Evolutionary conservation across 495 filamentous ascomycete species (phyloP).

Genomic region (Hyaloscypha finlandica): DNA sequence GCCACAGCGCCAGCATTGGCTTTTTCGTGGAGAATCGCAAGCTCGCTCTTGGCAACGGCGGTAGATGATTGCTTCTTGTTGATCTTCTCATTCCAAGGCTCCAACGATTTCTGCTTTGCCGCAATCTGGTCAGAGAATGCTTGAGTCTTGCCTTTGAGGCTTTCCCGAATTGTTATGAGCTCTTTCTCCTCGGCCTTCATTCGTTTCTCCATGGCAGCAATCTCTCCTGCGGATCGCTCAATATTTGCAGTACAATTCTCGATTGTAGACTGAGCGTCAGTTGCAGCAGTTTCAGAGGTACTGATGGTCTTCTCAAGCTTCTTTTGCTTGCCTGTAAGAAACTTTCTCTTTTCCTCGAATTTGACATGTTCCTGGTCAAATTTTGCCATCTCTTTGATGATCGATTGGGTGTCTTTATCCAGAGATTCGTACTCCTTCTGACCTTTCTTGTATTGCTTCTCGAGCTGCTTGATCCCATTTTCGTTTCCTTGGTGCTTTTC

Average conservation of each 20-base stretch:
- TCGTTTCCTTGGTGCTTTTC: constrained; percentile 92
- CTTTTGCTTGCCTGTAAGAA: constrained; percentile 83
- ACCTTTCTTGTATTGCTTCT: constrained; percentile 80
- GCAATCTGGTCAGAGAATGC: constrained; percentile 90
- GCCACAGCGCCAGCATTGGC: constrained; percentile 82
- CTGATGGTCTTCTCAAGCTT: constrained; percentile 90
- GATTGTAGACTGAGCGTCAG: constrained; percentile 74
- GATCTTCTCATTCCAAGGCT: constrained; percentile 96
- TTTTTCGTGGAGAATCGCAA: constrained; percentile 86
- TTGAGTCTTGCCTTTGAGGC: constrained; percentile 92
- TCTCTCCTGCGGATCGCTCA: constrained; percentile 70
- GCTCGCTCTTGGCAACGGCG: constrained; percentile 90
- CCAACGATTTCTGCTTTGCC: constrained; percentile 87
- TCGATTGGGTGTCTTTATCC: constrained; percentile 76
- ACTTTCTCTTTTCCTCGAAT: constrained; percentile 96
- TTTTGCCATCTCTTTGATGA: constrained; percentile 86
- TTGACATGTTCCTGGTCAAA: constrained; percentile 96
- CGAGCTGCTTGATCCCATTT: constrained; percentile 84
- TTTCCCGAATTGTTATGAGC: constrained; percentile 75
- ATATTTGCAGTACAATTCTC: constrained; percentile 78
- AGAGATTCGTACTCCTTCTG: constrained; percentile 78
- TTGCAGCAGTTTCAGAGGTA: constrained; percentile 59
- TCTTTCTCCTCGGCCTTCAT: constrained; percentile 81
- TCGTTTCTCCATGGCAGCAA: constrained; percentile 67
- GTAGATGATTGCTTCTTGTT: constrained; percentile 92